Percentiles rank a stretch among this genome's conserved stretches.
Evolutionary conservation across 768 basidiomycete genomes (phyloP).

Genomic region (Serendipita sp.): DNA sequence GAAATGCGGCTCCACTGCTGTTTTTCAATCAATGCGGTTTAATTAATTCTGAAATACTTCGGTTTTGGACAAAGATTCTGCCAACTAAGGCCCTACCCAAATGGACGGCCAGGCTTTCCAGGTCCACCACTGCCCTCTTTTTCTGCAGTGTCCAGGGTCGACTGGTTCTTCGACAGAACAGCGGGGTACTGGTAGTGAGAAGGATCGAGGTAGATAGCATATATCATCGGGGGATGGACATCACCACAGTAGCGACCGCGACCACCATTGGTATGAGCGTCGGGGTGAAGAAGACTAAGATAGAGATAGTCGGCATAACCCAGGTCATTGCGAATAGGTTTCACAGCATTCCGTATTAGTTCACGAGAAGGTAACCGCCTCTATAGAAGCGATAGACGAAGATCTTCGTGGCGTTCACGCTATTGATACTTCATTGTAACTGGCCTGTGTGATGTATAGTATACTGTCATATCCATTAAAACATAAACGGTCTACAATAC

Average conservation of each 20-base stretch:
- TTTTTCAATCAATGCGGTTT: slow-evolving; percentile 7
- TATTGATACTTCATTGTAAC: background rate
- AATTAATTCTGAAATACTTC: too few relatives aligned
- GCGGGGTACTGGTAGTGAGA: slow-evolving; percentile 9
- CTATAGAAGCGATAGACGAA: background rate
- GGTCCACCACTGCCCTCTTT: slow-evolving; percentile 8
- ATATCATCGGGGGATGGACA: slow-evolving; percentile 1
- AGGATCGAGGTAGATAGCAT: slow-evolving; percentile 13
- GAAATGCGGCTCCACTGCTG: slow-evolving; percentile 37
- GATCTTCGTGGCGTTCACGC: background rate
- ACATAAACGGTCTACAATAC: too few relatives aligned
- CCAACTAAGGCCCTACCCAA: background rate
- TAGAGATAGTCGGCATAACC: background rate
- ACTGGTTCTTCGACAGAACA: slow-evolving; percentile 10
- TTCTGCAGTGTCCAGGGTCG: background rate
- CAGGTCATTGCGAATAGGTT: background rate
- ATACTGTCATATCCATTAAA: too few relatives aligned
- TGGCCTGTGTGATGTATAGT: too few relatives aligned
- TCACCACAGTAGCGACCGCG: background rate
- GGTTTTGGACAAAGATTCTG: too few relatives aligned
- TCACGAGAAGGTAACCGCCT: background rate
- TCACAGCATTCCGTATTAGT: background rate
- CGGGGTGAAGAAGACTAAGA: background rate
- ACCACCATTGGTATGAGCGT: background rate
- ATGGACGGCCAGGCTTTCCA: slow-evolving; percentile 11